Conservation (phyloP, 2,329 filamentous ascomycete species). For the Didymella lethalis region DNA sequence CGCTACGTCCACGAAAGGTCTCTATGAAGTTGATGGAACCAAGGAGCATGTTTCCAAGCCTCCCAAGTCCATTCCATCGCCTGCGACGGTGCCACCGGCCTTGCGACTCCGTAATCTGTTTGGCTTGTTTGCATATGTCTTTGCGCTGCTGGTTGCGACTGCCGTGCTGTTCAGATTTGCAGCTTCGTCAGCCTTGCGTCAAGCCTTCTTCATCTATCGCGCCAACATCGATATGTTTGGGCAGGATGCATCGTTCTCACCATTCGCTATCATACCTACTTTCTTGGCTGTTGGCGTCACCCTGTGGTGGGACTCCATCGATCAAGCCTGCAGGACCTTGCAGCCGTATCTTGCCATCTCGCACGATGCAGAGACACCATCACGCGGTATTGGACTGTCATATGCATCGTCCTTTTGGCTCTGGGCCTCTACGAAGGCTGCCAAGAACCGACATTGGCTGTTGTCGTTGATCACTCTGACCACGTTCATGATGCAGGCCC, state of each 20-base stretch:
- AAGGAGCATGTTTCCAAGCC: not conserved
- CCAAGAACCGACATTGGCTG: slow-evolving; percentile 25
- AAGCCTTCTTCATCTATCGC: slow-evolving; percentile 1
- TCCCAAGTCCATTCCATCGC: not conserved
- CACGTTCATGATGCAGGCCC: slow-evolving; percentile 21
- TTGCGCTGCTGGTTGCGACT: not conserved
- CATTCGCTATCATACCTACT: slow-evolving; percentile 14
- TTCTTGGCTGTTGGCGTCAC: slow-evolving; percentile 19
- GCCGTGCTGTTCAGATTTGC: not conserved
- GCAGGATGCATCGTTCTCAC: not conserved
- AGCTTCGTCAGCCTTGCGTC: not conserved
- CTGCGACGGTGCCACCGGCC: not conserved
- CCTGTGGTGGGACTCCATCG: slow-evolving; percentile 29
- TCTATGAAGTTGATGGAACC: not conserved
- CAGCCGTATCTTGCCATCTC: slow-evolving; percentile 30
- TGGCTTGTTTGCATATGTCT: not conserved
- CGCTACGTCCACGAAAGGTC: not conserved
- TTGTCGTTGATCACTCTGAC: slow-evolving; percentile 23
- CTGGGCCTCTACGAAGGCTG: slow-evolving; percentile 20
- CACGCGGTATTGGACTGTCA: slow-evolving; percentile 18
- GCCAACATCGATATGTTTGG: not conserved
- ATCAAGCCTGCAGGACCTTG: slow-evolving; percentile 22
- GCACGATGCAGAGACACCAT: slow-evolving; percentile 4
- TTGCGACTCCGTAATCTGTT: not conserved
- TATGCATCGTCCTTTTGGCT: slow-evolving; percentile 30